These are phyloP conservation scores for Podochytrium sp. DNA, from an alignment of 192 early-diverging fungal species.

Conservation along the genomic window DNA sequence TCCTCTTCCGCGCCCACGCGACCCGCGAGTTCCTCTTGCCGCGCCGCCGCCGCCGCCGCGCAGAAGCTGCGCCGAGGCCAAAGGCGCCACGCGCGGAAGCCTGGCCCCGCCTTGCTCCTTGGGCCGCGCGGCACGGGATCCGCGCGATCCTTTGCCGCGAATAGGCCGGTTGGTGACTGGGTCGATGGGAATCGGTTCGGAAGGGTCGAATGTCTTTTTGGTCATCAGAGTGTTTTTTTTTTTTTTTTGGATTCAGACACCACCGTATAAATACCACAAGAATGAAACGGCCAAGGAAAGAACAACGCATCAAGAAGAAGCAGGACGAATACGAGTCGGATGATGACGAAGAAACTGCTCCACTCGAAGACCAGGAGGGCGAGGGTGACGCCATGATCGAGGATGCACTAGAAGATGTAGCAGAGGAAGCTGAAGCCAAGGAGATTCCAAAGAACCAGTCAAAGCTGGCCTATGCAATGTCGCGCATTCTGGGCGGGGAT, in stretches of 20 bases:
- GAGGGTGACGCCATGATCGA: conserved; percentile 37
- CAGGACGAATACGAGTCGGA: conserved; percentile 4
- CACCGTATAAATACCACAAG: background rate
- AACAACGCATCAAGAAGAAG: background rate
- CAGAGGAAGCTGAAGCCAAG: background rate
- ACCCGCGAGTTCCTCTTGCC: background rate
- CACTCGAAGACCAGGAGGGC: conserved; percentile 36
- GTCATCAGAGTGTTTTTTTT: background rate
- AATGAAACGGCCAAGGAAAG: background rate
- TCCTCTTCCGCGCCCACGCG: conserved; percentile 15
- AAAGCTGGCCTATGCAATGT: conserved; percentile 70
- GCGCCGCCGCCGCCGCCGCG: background rate
- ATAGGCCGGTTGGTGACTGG: conserved; percentile 9
- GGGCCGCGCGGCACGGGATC: conserved; percentile 11
- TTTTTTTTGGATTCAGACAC: background rate
- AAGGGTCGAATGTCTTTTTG: background rate
- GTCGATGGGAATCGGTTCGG: conserved; percentile 20
- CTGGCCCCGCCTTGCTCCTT: conserved; percentile 17
- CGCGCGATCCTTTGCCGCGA: conserved; percentile 16
- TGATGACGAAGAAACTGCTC: conserved; percentile 51
- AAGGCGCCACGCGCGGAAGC: background rate
- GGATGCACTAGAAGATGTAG: conserved; percentile 35
- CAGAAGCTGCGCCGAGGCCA: background rate
- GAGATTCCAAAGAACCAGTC: conserved; percentile 52
- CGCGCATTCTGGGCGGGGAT: conserved; percentile 63